phyloP scores from a whole-genome alignment of 2,329 filamentous ascomycete species.

The Paecilomyces sp. region DNA sequence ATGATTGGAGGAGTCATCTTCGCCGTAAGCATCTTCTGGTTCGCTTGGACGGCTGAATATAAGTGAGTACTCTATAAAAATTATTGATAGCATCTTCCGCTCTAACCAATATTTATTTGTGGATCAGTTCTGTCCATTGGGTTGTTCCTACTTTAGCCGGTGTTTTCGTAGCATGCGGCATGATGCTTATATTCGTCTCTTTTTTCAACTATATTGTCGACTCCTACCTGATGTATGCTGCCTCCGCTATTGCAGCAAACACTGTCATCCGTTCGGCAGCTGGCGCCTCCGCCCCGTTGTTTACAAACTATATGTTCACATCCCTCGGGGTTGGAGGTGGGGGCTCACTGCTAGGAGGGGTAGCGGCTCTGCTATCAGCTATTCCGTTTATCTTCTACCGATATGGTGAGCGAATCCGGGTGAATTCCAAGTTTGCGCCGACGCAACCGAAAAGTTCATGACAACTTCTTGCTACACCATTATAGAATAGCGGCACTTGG shows the following conservation, averaged over 20 bases:
- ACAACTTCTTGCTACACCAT: no score
- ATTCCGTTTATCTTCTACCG: conserved; percentile 58
- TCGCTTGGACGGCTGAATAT: conserved; percentile 34
- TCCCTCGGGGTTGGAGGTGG: conserved; percentile 4
- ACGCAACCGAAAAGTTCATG: no score
- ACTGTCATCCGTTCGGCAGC: no score
- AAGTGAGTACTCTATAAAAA: conserved; percentile 8
- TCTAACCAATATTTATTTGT: no score
- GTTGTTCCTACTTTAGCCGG: conserved; percentile 41
- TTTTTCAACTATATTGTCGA: conserved; percentile 51
- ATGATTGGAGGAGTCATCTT: conserved; percentile 19
- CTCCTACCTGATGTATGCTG: conserved; percentile 35
- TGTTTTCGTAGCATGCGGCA: conserved; percentile 32
- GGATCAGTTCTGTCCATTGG: conserved; percentile 30
- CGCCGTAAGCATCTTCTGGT: conserved; percentile 35
- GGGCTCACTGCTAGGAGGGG: conserved; percentile 6
- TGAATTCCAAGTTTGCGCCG: no score
- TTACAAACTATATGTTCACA: conserved; percentile 7
- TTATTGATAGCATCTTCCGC: no score
- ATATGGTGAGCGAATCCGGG: conserved; percentile 43
- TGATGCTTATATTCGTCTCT: conserved; percentile 45
- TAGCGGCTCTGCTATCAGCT: neutral
- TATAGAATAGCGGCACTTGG: no score
- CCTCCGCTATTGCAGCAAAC: no score
- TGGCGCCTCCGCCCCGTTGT: conserved; percentile 5